phyloP scores from a whole-genome alignment of 345 rosid species.

The Salix koriyanagi region DNA sequence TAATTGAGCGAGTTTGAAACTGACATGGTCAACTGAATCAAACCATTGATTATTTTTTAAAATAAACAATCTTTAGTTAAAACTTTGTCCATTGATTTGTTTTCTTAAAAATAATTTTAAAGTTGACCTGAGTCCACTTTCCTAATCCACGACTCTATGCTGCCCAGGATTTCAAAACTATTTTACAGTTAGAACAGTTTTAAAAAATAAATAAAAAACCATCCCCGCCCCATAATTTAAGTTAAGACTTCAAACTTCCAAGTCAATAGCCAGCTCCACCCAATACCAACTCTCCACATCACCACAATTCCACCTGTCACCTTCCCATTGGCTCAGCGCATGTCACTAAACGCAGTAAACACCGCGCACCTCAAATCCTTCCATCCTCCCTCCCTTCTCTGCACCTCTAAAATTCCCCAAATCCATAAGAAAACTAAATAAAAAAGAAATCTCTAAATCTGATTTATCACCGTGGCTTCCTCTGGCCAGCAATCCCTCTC shows the following conservation, averaged over 20 bases:
- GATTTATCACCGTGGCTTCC: conserved; percentile 72
- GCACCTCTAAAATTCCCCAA: neutral
- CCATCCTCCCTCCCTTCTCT: neutral
- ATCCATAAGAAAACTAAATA: too few species aligned
- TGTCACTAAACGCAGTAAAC: neutral
- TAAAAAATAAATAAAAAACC: too few species aligned
- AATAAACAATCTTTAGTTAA: too few species aligned
- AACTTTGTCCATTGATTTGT: too few species aligned
- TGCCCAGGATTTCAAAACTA: too few species aligned
- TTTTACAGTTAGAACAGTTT: too few species aligned
- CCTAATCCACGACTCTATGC: too few species aligned
- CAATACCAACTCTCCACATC: neutral
- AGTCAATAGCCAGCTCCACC: neutral
- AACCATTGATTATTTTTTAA: too few species aligned
- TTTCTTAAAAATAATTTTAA: too few species aligned
- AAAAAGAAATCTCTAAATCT: neutral
- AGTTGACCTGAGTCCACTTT: too few species aligned
- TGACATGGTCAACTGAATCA: too few species aligned
- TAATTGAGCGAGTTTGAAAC: too few species aligned
- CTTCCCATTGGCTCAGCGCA: neutral
- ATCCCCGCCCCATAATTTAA: neutral
- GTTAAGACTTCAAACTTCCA: neutral
- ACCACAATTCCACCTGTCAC: neutral
- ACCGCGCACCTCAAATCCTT: neutral
- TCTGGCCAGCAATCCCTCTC: conserved; percentile 54